A percentile compares a stretch with the other conserved stretches of the same genome.
These are phyloP conservation scores for Paraphoma sp. DNA, from an alignment of 2,329 filamentous ascomycete genomes.

Conservation along the genomic window DNA sequence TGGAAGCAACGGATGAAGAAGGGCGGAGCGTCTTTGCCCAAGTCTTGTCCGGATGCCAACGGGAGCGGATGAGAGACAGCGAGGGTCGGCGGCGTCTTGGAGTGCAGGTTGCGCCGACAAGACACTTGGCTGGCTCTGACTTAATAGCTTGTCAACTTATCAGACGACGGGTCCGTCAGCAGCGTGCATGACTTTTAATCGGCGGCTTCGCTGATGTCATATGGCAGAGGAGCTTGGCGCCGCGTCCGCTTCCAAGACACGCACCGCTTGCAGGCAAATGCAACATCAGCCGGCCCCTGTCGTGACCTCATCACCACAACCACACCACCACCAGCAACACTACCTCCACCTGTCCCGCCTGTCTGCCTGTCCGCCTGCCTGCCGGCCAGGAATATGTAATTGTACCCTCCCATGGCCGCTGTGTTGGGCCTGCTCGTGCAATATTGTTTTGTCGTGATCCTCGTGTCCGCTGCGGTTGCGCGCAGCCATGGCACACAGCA, in stretches of 20 bases:
- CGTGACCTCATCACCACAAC: neutral
- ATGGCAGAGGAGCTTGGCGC: neutral
- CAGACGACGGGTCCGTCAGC: neutral
- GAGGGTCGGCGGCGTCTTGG: neutral
- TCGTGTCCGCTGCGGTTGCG: constrained; percentile 13
- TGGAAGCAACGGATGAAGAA: constrained; percentile 19
- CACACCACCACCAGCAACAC: no score
- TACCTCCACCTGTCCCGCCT: neutral
- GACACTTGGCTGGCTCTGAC: no score
- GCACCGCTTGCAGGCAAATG: no score
- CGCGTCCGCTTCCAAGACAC: no score
- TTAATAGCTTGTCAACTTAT: no score
- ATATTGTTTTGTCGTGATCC: constrained; percentile 16
- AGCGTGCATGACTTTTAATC: neutral
- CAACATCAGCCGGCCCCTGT: no score
- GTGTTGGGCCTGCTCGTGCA: constrained; percentile 28
- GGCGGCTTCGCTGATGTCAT: neutral
- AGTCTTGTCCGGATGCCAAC: constrained; percentile 33
- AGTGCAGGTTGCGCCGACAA: neutral
- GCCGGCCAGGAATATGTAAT: constrained; percentile 40
- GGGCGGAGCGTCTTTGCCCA: constrained; percentile 10
- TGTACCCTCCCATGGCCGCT: constrained; percentile 27
- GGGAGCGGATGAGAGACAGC: constrained; percentile 11
- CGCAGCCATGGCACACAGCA: constrained; percentile 26
- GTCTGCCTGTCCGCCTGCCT: no score